Evolutionary conservation across 1,139 yeast genomes (phyloP), one percentile per base, ranked within the genome.

Genomic region (Scheffersomyces segobiensis): DNA sequence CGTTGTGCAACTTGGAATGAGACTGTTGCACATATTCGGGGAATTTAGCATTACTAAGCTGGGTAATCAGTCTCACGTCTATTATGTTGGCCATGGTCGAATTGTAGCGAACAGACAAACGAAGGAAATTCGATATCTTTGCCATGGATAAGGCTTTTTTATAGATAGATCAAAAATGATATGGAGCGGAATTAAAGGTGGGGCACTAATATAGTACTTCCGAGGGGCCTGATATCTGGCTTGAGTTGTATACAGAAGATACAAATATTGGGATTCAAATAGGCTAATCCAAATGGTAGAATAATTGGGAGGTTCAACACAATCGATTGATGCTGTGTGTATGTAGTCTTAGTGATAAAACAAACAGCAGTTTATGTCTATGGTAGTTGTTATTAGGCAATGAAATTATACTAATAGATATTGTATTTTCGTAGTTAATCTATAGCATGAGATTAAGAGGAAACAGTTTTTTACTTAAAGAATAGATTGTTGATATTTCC

Each of bases 21-120:
- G 84, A 77, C 14, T 81, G 72, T 7, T 76, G 69, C 49, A 80
- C 75, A 63, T 75, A 81, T 52, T 80, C 84, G 5, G 87, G 82
- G 26, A 62, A 62, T 6, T 56, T 63, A 50, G 61, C 65, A 51
- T 60, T 53, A 21, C 57, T 17, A 19, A 60, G 56, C 18, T 61
- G 53, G 47, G 59, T 46, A 14, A 58, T 57, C 46, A 62, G 54
- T 46, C 57, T 60, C 19, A 60, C 57, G n/a, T 60, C 50, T 48
- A 48, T 21, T n/a, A 48, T 12, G 50, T 20, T 48, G n/a, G 50
- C n/a, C 50, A 48, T 48, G 21, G 50, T 20, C 20, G 50, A 10
- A n/a, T 48, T 48, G 50, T 48, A 48, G 50, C 50, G 50, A 12
- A 18, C 17, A 48, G 50, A 48, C 26, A 48, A 48, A n/a, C 50